phyloP scores from a whole-genome alignment of 495 filamentous ascomycete species.

The Penicillium flavigenum region DNA sequence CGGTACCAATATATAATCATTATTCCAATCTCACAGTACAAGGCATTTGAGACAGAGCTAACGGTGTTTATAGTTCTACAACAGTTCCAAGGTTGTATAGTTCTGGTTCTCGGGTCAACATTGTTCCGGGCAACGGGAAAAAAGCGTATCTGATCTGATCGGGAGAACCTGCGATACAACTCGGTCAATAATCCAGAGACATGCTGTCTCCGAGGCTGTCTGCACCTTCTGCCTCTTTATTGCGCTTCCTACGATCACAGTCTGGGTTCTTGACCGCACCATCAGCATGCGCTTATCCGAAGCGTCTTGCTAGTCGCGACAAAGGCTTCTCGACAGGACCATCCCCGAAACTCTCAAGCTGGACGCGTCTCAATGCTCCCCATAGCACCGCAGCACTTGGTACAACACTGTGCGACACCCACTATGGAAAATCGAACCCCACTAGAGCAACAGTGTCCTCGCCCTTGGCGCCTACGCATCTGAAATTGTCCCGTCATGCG shows the following conservation, averaged over 20 bases:
- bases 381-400: constrained; percentile 17
- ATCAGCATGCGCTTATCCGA: constrained; percentile 27
- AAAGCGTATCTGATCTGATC: constrained; percentile 28
- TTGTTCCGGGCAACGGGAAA: constrained; percentile 29
- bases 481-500: constrained; percentile 31
- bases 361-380: constrained; percentile 21
- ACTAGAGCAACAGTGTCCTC: not conserved
- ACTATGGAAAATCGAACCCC: constrained; percentile 18
- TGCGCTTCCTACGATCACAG: constrained; percentile 63
- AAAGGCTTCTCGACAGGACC: constrained; percentile 18
- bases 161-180: constrained; percentile 8
- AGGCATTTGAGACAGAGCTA: not conserved
- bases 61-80: not conserved
- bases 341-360: constrained; percentile 25
- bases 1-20: not conserved
- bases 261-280: constrained; percentile 53
- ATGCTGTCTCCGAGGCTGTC: constrained; percentile 45
- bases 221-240: constrained; percentile 57
- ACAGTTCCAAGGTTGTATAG: not conserved
- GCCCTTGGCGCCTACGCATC: constrained; percentile 3
- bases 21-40: not conserved
- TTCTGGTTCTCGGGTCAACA: constrained; percentile 17
- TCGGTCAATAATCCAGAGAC: constrained; percentile 21
- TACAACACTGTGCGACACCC: constrained; percentile 6
- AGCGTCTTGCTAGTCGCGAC: constrained; percentile 10